These are phyloP conservation scores for Coleophoma eucalyptorum DNA, from an alignment of 2,329 filamentous ascomycete species.

Conservation along the genomic window DNA sequence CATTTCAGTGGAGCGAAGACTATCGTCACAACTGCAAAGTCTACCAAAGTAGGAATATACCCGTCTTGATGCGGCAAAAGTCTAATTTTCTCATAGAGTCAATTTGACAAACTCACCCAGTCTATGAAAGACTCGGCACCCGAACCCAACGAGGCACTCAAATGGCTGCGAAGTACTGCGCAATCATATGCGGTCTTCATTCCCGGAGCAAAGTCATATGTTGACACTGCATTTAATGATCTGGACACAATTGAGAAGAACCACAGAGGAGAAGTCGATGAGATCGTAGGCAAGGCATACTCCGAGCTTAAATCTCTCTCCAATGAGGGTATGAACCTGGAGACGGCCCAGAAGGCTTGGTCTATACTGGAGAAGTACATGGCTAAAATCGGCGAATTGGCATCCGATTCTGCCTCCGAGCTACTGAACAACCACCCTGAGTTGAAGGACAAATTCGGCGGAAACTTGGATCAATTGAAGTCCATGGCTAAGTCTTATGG, in stretches of 20 bases:
- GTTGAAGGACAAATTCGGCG: slow-evolving; percentile 68
- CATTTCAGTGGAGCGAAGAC: slow-evolving; percentile 41
- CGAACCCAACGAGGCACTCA: slow-evolving; percentile 61
- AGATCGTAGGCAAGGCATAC: slow-evolving; percentile 65
- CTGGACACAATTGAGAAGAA: slow-evolving; percentile 64
- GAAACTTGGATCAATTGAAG: slow-evolving; percentile 65
- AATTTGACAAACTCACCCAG: slow-evolving; percentile 56
- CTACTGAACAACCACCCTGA: slow-evolving; percentile 71
- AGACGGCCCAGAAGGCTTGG: slow-evolving; percentile 58
- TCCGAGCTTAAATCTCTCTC: slow-evolving; percentile 59
- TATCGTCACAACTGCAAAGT: slow-evolving; percentile 43
- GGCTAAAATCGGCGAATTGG: slow-evolving; percentile 55
- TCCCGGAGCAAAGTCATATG: slow-evolving; percentile 64
- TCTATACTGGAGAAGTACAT: slow-evolving; percentile 60
- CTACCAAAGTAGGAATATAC: slow-evolving; percentile 41
- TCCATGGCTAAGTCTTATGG: slow-evolving; percentile 66
- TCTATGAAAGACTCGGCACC: slow-evolving; percentile 61
- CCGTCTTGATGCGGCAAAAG: too few species aligned
- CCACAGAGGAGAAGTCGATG: slow-evolving; percentile 66
- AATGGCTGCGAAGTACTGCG: slow-evolving; percentile 61
- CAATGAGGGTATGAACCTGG: slow-evolving; percentile 55
- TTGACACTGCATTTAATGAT: slow-evolving; percentile 68
- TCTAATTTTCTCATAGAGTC: slow-evolving; percentile 16
- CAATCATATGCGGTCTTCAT: slow-evolving; percentile 69
- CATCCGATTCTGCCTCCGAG: slow-evolving; percentile 58